Conservation (phyloP, 768 basidiomycete genomes). For the Boletus tomentosulus region DNA sequence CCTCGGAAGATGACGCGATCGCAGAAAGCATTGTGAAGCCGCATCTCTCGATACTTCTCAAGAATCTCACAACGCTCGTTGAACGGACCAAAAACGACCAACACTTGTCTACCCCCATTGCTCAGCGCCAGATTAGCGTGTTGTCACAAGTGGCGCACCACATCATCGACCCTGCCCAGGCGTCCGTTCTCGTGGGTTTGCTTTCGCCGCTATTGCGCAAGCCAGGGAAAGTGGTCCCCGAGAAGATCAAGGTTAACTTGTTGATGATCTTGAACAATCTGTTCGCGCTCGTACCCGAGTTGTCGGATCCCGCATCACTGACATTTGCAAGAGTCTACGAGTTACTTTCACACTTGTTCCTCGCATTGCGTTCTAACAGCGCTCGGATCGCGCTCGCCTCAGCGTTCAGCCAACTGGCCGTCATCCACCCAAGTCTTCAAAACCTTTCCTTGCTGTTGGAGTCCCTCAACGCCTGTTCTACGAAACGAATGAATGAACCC, state of each 20-base stretch:
- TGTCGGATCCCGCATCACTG: constrained; percentile 41
- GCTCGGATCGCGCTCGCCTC: constrained; percentile 67
- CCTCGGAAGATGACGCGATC: constrained; percentile 47
- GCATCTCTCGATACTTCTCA: constrained; percentile 65
- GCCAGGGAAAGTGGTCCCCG: constrained; percentile 69
- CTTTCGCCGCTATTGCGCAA: constrained; percentile 79
- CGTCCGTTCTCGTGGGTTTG: constrained; percentile 63
- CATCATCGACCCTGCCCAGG: constrained; percentile 65
- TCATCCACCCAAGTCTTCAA: constrained; percentile 38
- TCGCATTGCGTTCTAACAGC: constrained; percentile 64
- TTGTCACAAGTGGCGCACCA: constrained; percentile 77
- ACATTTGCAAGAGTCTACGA: constrained; percentile 54
- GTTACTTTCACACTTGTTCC: constrained; percentile 73
- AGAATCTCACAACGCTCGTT: constrained; percentile 66
- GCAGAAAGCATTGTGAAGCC: constrained; percentile 59
- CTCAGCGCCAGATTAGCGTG: constrained; percentile 78
- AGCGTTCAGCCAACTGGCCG: constrained; percentile 55
- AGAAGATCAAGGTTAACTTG: constrained; percentile 82
- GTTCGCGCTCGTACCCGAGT: constrained; percentile 63
- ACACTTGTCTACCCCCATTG: constrained; percentile 55
- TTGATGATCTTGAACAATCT: constrained; percentile 66
- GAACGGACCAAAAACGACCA: constrained; percentile 52
- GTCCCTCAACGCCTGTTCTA: constrained; percentile 82
- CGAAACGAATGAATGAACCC: constrained; percentile 80
- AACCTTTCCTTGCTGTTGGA: constrained; percentile 53